Percentiles rank a stretch among this genome's conserved stretches.
Conservation (phyloP, 495 filamentous ascomycete genomes). For the Trichocladium uniseriatum region DNA sequence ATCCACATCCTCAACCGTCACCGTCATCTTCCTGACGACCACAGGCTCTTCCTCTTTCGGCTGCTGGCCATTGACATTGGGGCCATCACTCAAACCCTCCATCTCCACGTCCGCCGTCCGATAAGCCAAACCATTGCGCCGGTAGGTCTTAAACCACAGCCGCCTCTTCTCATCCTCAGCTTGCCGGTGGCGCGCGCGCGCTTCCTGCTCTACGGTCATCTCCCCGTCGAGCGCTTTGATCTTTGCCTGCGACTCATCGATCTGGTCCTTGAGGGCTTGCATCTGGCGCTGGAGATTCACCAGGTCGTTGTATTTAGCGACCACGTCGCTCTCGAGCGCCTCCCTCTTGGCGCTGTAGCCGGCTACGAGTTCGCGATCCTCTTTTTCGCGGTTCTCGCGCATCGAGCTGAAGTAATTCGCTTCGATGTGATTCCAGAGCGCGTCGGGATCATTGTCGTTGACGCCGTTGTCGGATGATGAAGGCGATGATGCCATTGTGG, state of each 20-base stretch:
- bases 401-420: conserved; percentile 20
- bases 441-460: neutral
- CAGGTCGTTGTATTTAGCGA: conserved; percentile 7
- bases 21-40: too few species aligned
- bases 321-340: neutral
- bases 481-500: neutral
- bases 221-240: neutral
- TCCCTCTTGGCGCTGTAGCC: neutral
- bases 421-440: conserved; percentile 23
- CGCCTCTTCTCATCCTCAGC: neutral
- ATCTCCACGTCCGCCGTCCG: neutral
- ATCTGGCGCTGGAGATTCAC: conserved; percentile 4
- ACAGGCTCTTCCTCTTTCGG: too few species aligned
- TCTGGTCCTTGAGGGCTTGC: neutral
- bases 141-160: neutral
- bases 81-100: too few species aligned
- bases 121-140: neutral
- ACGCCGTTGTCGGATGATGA: neutral
- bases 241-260: neutral
- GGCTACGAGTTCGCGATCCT: conserved; percentile 12
- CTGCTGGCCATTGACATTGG: too few species aligned
- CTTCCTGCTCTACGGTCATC: neutral
- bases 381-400: conserved; percentile 2
- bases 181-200: neutral
- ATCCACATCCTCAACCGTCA: too few species aligned